Conservation (phyloP, 768 basidiomycete genomes). For the Thelephora aurantiotincta region DNA sequence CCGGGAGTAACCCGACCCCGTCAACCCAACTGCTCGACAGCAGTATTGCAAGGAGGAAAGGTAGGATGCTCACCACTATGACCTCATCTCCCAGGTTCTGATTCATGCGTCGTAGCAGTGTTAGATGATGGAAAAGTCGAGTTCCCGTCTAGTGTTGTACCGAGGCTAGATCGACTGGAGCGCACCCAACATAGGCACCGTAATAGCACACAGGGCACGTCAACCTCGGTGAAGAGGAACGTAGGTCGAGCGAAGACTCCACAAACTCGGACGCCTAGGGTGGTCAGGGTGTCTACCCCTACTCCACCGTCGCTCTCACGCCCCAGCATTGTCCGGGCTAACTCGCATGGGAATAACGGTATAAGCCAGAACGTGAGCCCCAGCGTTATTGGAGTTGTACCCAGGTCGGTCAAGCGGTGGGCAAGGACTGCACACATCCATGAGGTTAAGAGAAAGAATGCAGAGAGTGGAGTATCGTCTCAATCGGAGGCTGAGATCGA, state of each 20-base stretch:
- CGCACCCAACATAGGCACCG: background rate
- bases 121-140: background rate
- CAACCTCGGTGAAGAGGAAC: no score
- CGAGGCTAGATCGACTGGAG: background rate
- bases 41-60: background rate
- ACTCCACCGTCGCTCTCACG: background rate
- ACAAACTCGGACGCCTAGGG: background rate
- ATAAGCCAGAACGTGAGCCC: constrained; percentile 10
- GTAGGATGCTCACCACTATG: background rate
- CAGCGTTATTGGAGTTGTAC: constrained; percentile 20
- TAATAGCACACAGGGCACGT: background rate
- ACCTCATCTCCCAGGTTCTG: background rate
- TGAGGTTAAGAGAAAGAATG: constrained; percentile 26
- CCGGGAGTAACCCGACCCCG: constrained; percentile 11
- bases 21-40: constrained; percentile 8
- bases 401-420: constrained; percentile 39
- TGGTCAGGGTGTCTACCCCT: background rate
- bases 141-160: background rate
- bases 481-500: no score
- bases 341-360: constrained; percentile 22
- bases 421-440: constrained; percentile 59
- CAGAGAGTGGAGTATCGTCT: no score
- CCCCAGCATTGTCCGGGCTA: constrained; percentile 12
- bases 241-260: background rate
- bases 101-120: background rate